Evolutionary conservation across 306 rosid genomes (phyloP), one percentile per base, ranked within the genome.

Genomic region (Mimosa pudica): DNA sequence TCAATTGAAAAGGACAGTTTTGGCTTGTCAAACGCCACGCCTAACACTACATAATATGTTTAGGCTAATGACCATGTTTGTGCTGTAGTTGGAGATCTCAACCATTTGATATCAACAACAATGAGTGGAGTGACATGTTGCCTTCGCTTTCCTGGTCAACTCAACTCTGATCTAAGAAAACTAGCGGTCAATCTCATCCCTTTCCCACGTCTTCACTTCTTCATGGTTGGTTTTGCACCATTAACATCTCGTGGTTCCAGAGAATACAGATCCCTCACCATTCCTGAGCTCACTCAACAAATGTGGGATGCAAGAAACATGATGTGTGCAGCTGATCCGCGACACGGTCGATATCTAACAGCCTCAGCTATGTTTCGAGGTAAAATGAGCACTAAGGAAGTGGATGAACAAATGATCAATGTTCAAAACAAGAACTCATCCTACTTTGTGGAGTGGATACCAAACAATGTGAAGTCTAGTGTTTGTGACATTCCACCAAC

Each of bases 101-200:
- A 91, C 88, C 96, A 91, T 76, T 75, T 91, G 89, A 91, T 91
- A 75, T 91, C 93, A 30, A 91, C 92, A 78, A 91, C 96, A 64
- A 91, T 91, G 93, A 91, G 96, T 61, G 96, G 92, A 79, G 93
- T 91, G 1, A 89, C 96, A 61, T 91, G 96, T 77, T 91, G 96
- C 87, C 96, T 91, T 42, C 91, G 96, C 6, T 91, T 91, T 83
- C 96, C 96, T 4, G 96, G 96, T 8, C 96, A 91, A 76, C 93
- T 91, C 61, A 91, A 91, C 84, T 91, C 93, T 3, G 96, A 91
- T 75, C 93, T 91, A 32, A 83, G 96, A 8, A 91, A 91, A 82
- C 86, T 91, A 10, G 96, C 96, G 0, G 93, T 91, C 74, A 91
- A 91, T 74, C 89, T 91, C 85, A 91, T 91, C 84, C 96, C 93